Percentiles rank a stretch among this genome's conserved stretches.
phyloP scores from a whole-genome alignment of 1,139 yeast genomes.

The Lodderomyces beijingensis region DNA sequence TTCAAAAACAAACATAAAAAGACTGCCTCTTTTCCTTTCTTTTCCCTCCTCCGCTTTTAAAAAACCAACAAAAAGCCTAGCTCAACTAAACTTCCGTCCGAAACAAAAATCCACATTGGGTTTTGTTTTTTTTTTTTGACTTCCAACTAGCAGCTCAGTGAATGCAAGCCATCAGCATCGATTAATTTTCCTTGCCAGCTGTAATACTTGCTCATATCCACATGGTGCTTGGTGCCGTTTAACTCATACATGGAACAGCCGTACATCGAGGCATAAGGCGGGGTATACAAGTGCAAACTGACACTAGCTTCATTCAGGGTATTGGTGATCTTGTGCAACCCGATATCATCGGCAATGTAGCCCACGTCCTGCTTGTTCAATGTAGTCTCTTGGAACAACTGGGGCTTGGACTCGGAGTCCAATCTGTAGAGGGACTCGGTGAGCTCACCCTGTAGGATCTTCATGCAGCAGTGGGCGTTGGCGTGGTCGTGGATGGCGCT shows the following conservation, averaged over 20 bases:
- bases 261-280: conserved; percentile 68
- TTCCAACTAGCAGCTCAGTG: conserved; percentile 35
- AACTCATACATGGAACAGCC: conserved; percentile 65
- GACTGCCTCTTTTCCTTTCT: too few species aligned
- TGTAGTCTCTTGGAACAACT: conserved; percentile 30
- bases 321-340: conserved; percentile 63
- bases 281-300: conserved; percentile 70
- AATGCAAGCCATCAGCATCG: conserved; percentile 19
- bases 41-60: too few species aligned
- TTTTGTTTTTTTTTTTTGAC: too few species aligned
- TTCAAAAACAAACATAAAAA: too few species aligned
- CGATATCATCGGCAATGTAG: conserved; percentile 63
- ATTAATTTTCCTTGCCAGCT: conserved; percentile 56
- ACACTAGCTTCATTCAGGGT: conserved; percentile 51
- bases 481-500: conserved; percentile 77
- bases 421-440: conserved; percentile 56
- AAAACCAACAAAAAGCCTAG: too few species aligned
- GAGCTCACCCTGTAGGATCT: conserved; percentile 58
- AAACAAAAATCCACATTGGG: too few species aligned
- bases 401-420: conserved; percentile 32
- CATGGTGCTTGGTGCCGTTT: conserved; percentile 52
- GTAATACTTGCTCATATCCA: conserved; percentile 58
- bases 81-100: too few species aligned
- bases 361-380: conserved; percentile 50
- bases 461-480: conserved; percentile 67